These are phyloP conservation scores for Senna siamea DNA, from an alignment of 306 rosid species.

Conservation along the genomic window DNA sequence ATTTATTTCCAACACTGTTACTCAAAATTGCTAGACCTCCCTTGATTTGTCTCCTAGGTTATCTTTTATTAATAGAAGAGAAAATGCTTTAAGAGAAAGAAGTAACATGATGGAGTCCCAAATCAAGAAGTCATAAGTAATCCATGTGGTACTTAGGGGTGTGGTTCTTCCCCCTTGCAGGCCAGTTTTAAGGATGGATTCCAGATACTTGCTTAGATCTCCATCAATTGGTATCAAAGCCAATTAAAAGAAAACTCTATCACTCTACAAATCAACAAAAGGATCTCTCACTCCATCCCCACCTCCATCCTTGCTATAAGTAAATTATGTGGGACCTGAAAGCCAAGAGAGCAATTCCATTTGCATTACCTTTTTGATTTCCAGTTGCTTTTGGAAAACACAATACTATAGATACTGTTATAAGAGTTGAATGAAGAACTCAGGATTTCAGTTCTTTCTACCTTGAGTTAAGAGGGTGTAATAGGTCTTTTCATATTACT, in stretches of 20 bases:
- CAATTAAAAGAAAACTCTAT: neutral
- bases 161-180: too few species aligned
- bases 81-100: too few species aligned
- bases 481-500: slow-evolving; percentile 20
- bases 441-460: neutral
- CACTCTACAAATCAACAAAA: neutral
- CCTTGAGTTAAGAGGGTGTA: neutral
- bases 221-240: too few species aligned
- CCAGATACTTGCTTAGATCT: too few species aligned
- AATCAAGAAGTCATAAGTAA: too few species aligned
- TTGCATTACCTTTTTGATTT: slow-evolving; percentile 14
- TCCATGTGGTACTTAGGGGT: too few species aligned
- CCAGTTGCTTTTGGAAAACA: slow-evolving; percentile 15
- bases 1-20: neutral
- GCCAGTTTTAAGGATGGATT: too few species aligned
- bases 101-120: too few species aligned
- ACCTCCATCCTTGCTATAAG: neutral
- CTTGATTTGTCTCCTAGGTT: neutral
- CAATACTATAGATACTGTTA: slow-evolving; percentile 12
- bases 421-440: slow-evolving; percentile 26
- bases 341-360: neutral
- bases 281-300: neutral
- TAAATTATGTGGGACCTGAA: neutral
- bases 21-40: slow-evolving; percentile 8
- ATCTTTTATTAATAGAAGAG: neutral